Evolutionary conservation across 2,329 filamentous ascomycete genomes (phyloP).

Genomic region (Aspergillus pseudotamarii): DNA sequence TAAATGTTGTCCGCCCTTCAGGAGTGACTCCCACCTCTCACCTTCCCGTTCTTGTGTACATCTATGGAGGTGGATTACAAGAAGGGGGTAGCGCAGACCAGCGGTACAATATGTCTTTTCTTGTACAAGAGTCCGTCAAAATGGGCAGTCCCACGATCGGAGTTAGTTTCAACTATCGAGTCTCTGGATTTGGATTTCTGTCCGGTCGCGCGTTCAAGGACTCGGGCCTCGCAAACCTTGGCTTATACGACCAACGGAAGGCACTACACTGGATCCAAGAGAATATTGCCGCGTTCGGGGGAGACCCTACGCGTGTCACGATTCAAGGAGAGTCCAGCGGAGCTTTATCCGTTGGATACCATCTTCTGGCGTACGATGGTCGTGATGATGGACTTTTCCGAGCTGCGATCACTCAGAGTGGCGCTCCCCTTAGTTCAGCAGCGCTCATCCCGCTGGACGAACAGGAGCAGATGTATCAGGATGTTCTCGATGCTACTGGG

Average conservation of each 20-base stretch:
- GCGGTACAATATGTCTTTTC: slow-evolving; percentile 60
- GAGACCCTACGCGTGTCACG: slow-evolving; percentile 16
- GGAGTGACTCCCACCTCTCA: slow-evolving; percentile 1
- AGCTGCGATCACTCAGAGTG: slow-evolving; percentile 24
- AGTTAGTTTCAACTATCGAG: slow-evolving; percentile 56
- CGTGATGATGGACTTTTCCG: slow-evolving; percentile 27
- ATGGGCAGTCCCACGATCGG: slow-evolving; percentile 54
- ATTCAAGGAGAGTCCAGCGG: slow-evolving; percentile 22
- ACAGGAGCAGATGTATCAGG: slow-evolving; percentile 9
- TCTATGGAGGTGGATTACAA: slow-evolving; percentile 49
- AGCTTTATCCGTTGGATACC: slow-evolving; percentile 20
- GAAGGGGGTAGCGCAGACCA: slow-evolving; percentile 29
- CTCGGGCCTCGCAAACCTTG: slow-evolving; percentile 29
- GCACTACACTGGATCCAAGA: slow-evolving; percentile 20
- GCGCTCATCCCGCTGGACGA: slow-evolving; percentile 5
- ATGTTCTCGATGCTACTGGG: slow-evolving; percentile 11
- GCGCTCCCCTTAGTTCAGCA: slow-evolving; percentile 9
- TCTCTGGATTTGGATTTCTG: slow-evolving; percentile 55
- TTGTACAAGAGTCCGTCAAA: slow-evolving; percentile 56
- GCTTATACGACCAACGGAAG: slow-evolving; percentile 39
- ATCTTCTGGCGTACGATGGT: slow-evolving; percentile 27
- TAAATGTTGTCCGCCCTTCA: slow-evolving; percentile 25
- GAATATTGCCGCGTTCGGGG: slow-evolving; percentile 21
- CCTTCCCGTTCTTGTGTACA: slow-evolving; percentile 25
- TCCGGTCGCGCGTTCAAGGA: slow-evolving; percentile 34